Base-by-base conservation (phyloP, 306 rosid genomes). In the Sicyos baderoa region DNA sequence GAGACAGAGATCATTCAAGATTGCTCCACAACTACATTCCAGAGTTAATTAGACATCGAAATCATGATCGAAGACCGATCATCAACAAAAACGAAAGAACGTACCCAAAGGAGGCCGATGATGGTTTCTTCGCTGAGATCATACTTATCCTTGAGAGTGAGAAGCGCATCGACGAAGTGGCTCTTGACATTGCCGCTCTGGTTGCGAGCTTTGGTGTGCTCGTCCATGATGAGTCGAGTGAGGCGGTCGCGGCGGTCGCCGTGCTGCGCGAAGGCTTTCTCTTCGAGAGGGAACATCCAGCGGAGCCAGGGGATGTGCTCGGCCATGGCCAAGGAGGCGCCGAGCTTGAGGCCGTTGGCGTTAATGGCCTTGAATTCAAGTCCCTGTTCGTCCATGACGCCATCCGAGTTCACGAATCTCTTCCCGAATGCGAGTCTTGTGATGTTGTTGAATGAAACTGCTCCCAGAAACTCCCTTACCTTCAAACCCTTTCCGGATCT, bases 381-480 rank as follows among this genome's bases (percentile, higher is more conserved):
- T 3, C 97, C 97, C 76, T 89, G 87, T 32, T 88, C 87, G 16
- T 93, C 89, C 73, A 85, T 63, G 21, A 77, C 77, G 1, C 89
- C 98, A 48, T 89, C 86, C 8, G 90, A 40, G 80, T 85, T 82
- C 74, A 80, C 86, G 76, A 93, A 93, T 56, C 98, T 78, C 75
- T 93, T 88, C 47, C 97, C 98, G 72, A 93, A 93, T 68, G 86
- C 97, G 7, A 93, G 74, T 64, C 98, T 79, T 0, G 98, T 88
- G 9, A 90, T 89, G 87, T 93, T 89, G 91, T 93, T 89, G 91
- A 89, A 89, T 68, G 98, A 84, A 76, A 93, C 97, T 0, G 88
- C 79, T 35, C 96, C 98, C 75, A 89, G 54, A 72, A 83, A 85
- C 53, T 84, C 76, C 85, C 72, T 88, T 70, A 86, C 68, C 68